Evolutionary conservation across 2,329 filamentous ascomycete species (phyloP).

Genomic region (Pseudogymnoascus sp.): DNA sequence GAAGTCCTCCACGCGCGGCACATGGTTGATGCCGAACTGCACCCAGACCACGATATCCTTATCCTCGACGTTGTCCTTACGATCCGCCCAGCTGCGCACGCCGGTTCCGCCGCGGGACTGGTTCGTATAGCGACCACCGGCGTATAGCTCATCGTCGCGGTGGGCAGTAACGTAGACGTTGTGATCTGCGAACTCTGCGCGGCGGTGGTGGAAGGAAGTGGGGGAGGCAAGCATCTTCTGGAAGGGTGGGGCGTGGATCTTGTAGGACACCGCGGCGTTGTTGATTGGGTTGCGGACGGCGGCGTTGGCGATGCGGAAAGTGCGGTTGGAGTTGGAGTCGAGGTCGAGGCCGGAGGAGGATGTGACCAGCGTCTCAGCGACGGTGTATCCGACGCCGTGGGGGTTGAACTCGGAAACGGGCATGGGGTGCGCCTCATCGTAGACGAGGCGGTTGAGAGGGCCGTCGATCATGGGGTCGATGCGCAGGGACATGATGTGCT

Average conservation of each 20-base stretch:
- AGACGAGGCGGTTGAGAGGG: conserved; percentile 45
- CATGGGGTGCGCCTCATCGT: conserved; percentile 54
- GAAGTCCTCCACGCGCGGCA: conserved; percentile 58
- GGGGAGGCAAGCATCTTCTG: conserved; percentile 49
- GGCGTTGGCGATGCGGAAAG: conserved; percentile 52
- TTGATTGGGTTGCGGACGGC: conserved; percentile 45
- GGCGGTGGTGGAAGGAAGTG: conserved; percentile 39
- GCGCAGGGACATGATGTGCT: conserved; percentile 67
- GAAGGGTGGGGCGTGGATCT: conserved; percentile 47
- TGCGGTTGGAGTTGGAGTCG: conserved; percentile 40
- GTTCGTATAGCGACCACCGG: conserved; percentile 49
- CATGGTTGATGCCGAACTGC: conserved; percentile 54
- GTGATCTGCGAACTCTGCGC: conserved; percentile 47
- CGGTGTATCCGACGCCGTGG: conserved; percentile 43
- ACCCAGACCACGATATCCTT: conserved; percentile 51
- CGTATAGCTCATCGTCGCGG: conserved; percentile 43
- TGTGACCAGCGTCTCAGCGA: conserved; percentile 39
- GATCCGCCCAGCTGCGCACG: conserved; percentile 45
- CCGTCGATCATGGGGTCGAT: conserved; percentile 57
- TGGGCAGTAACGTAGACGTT: conserved; percentile 50
- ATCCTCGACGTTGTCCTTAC: conserved; percentile 43
- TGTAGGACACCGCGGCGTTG: conserved; percentile 47
- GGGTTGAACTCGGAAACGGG: conserved; percentile 47
- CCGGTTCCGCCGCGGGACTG: conserved; percentile 47
- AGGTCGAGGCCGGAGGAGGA: conserved; percentile 42